Percentiles rank a stretch among this genome's conserved stretches.
phyloP scores from a whole-genome alignment of 441 rosid genomes.

The Viola pubescens region DNA sequence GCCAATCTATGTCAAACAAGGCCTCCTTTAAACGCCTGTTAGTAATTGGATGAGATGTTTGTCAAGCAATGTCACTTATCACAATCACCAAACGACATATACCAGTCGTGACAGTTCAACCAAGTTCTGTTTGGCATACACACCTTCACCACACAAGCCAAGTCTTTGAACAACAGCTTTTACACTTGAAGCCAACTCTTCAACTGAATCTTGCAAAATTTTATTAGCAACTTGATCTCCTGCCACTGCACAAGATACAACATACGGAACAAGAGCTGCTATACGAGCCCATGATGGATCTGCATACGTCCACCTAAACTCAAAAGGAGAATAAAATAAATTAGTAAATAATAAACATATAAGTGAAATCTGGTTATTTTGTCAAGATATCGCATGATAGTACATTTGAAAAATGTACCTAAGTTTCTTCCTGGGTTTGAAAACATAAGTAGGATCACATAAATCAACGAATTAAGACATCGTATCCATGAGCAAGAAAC shows the following conservation, averaged over 20 bases:
- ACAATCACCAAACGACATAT: too few relatives aligned
- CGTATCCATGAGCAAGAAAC: neutral
- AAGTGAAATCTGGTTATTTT: neutral
- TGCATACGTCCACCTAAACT: slow-evolving; percentile 60
- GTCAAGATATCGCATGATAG: neutral
- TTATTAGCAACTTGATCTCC: slow-evolving; percentile 58
- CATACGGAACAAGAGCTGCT: slow-evolving; percentile 64
- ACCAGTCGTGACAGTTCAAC: too few relatives aligned
- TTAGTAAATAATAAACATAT: slow-evolving; percentile 4
- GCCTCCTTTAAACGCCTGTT: too few relatives aligned
- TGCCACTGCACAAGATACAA: slow-evolving; percentile 67
- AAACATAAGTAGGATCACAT: neutral
- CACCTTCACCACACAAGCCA: slow-evolving; percentile 56
- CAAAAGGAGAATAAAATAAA: slow-evolving; percentile 13
- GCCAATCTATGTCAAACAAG: too few relatives aligned
- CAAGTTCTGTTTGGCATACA: slow-evolving; percentile 17
- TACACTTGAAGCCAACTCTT: slow-evolving; percentile 65
- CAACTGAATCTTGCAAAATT: slow-evolving; percentile 49
- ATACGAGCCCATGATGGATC: slow-evolving; percentile 81
- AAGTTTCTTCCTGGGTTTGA: too few relatives aligned
- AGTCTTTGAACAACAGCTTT: slow-evolving; percentile 71
- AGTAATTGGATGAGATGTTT: too few relatives aligned
- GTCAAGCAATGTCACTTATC: too few relatives aligned
- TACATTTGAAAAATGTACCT: slow-evolving; percentile 1
- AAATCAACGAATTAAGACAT: neutral